Base-by-base conservation (phyloP, 1,284 basidiomycete species). In the Xerocomus nothofagi region DNA sequence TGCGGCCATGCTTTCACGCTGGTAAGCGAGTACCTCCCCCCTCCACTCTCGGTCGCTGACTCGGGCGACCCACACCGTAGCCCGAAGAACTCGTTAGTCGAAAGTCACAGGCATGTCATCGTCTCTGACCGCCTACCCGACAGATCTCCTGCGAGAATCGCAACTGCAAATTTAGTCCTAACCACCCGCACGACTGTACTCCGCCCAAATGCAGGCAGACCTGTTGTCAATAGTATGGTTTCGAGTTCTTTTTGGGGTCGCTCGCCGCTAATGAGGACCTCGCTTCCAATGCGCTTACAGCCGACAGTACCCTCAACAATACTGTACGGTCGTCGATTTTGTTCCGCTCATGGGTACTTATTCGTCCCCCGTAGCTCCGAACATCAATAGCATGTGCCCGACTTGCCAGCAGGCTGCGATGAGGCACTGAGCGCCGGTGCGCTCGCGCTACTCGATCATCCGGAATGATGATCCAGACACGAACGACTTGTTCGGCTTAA, bases 141-240 rank as follows among this genome's bases (percentile, higher is more conserved):
- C 58, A 75, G 75, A 65, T 77, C 41, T 51, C 52, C 39, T 80
- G 78, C 59, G 64, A 71, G 12, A 70, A 63, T 45, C 50, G 53
- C 14, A 64, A 63, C 40, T 80, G 78, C 63, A 74, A 67, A 55
- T 76, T 80, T 53, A 80, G 79, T 39, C 69, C 74, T 0, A 66
- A 61, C 45, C 78, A 80, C 51, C 74, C 77, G 0, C 57, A 47
- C 4, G 65, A 57, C 42, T 81, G 80, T 47, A 53, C 53, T 5
- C 65, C 57, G 12, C 71, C 73, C 2, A 52, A 43, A 17, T 80
- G 78, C 61, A 73, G 55, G 39, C 61, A 63, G 40, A 76, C 73
- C 1, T 81, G 79, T 47, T 67, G 66, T 54, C 79, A 80, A 62
- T 76, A 75, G 79, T 80, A 54, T 46, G 41, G 2, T 3, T 47